Evolutionary conservation across 495 filamentous ascomycete species (phyloP).

Genomic region (Neurospora terricola): DNA sequence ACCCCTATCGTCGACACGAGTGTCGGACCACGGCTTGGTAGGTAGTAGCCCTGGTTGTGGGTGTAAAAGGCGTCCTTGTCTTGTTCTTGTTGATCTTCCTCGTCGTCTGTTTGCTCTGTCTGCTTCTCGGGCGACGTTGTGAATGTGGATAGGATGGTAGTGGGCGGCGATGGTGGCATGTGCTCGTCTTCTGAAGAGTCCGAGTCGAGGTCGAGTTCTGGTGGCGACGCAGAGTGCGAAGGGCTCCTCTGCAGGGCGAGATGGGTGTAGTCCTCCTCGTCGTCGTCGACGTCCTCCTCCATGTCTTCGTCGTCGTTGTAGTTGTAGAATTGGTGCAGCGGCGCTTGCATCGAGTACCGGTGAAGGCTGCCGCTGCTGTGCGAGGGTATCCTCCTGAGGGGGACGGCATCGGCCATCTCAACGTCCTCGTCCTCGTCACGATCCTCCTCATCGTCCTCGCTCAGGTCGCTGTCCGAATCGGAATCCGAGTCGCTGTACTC

Average conservation of each 20-base stretch:
- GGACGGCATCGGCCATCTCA: constrained; percentile 42
- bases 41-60: constrained; percentile 49
- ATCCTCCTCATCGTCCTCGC: constrained; percentile 21
- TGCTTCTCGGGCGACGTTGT: constrained; percentile 9
- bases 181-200: constrained; percentile 57
- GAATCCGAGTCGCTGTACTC: constrained; percentile 39
- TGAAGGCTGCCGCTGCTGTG: constrained; percentile 14
- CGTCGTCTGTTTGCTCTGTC: not conserved
- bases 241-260: constrained; percentile 65
- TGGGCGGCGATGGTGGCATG: constrained; percentile 78
- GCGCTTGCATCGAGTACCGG: constrained; percentile 6
- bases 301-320: constrained; percentile 42
- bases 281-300: constrained; percentile 55
- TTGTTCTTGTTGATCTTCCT: constrained; percentile 11
- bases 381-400: constrained; percentile 36
- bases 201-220: constrained; percentile 61
- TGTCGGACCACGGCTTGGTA: constrained; percentile 37
- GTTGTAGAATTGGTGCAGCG: constrained; percentile 2
- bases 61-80: constrained; percentile 42
- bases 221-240: constrained; percentile 58
- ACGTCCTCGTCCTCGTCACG: constrained; percentile 37
- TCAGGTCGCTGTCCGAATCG: constrained; percentile 20
- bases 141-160: constrained; percentile 54
- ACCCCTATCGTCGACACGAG: constrained; percentile 40
- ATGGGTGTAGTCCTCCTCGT: constrained; percentile 59